Percentiles rank a stretch among this genome's conserved stretches.
These are phyloP conservation scores for Macaranga tanarius DNA, from an alignment of 441 rosid genomes.

Conservation along the genomic window DNA sequence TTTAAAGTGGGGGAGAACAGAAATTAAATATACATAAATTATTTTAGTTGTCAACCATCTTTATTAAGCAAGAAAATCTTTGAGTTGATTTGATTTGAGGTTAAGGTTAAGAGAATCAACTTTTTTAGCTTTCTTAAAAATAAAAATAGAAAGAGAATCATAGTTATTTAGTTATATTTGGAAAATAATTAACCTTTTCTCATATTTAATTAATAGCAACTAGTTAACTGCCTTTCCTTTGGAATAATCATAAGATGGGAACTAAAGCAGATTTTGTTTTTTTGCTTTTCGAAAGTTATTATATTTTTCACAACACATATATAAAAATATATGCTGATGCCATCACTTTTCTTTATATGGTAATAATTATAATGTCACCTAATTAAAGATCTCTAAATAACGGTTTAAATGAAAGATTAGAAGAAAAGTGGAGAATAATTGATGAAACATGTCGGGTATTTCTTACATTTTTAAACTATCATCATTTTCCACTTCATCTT, in stretches of 20 bases:
- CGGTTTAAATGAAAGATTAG: neutral
- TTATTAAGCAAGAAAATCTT: neutral
- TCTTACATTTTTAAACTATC: no score
- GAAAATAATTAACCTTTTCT: neutral
- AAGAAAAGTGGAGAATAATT: neutral
- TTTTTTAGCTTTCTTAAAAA: neutral
- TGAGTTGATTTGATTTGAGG: neutral
- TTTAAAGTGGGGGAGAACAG: no score
- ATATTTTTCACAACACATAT: neutral
- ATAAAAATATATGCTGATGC: neutral
- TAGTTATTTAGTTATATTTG: neutral
- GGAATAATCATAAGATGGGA: conserved; percentile 8
- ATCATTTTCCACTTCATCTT: neutral
- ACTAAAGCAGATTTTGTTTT: neutral
- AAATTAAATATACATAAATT: no score
- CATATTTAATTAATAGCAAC: no score
- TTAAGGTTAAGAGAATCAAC: neutral
- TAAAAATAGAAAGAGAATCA: neutral
- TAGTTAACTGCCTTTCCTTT: neutral
- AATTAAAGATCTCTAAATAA: neutral
- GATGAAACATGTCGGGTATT: no score
- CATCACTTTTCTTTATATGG: neutral
- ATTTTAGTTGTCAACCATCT: no score
- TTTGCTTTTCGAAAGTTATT: neutral
- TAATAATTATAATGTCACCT: neutral